Evolutionary conservation across 176 grass and related monocot genomes (phyloP).

Genomic region (Lolium multiflorum): DNA sequence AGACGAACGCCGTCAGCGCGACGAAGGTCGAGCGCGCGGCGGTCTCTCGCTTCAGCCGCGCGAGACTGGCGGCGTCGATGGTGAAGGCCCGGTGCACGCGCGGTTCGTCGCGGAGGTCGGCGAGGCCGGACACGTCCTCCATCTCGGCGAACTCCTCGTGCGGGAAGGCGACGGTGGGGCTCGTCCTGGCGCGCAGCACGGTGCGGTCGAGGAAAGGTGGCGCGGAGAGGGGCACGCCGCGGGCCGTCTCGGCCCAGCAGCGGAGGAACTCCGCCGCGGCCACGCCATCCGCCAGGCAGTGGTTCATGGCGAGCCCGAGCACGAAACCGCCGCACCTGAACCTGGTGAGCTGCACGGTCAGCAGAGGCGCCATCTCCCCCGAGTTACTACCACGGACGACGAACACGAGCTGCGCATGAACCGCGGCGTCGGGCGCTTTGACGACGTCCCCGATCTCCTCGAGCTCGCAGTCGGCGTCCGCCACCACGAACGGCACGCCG

Average conservation of each 20-base stretch:
- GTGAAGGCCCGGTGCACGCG: slow-evolving; percentile 42
- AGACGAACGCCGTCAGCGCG: slow-evolving; percentile 61
- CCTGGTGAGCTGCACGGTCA: slow-evolving; percentile 59
- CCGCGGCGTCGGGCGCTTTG: slow-evolving; percentile 34
- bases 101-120: slow-evolving; percentile 16
- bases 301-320: slow-evolving; percentile 61
- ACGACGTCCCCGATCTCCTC: slow-evolving; percentile 27
- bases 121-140: slow-evolving; percentile 57
- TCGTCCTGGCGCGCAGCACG: slow-evolving; percentile 43
- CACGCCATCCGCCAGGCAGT: slow-evolving; percentile 56
- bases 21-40: slow-evolving; percentile 43
- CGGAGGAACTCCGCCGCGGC: slow-evolving; percentile 51
- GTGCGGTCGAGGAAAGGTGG: slow-evolving; percentile 47
- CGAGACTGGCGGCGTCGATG: slow-evolving; percentile 45
- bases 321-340: slow-evolving; percentile 61
- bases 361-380: slow-evolving; percentile 41
- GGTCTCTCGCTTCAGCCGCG: slow-evolving; percentile 32
- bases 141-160: slow-evolving; percentile 62
- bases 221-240: slow-evolving; percentile 29
- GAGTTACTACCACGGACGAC: background rate
- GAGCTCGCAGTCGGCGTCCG: slow-evolving; percentile 44
- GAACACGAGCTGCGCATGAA: slow-evolving; percentile 51
- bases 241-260: slow-evolving; percentile 55
- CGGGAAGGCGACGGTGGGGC: slow-evolving; percentile 37
- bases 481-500: slow-evolving; percentile 63